Conservation (phyloP, 352 stramenopile genomes). For the Poterioochromonas sp. region DNA sequence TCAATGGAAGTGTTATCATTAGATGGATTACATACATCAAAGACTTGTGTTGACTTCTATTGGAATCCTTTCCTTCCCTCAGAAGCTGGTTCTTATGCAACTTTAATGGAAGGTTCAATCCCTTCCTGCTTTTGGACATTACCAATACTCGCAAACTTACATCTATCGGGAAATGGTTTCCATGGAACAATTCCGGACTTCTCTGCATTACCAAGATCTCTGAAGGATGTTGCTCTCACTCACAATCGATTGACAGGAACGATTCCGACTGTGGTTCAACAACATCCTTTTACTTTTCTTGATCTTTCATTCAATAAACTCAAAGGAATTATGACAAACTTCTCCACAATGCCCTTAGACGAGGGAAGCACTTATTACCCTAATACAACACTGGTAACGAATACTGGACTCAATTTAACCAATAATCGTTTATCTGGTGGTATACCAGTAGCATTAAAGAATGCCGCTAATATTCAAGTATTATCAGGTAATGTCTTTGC, state of each 20-base stretch:
- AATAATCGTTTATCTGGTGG: constrained; percentile 19
- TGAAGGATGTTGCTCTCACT: not conserved
- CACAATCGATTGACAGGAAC: constrained; percentile 15
- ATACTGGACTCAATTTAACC: not conserved
- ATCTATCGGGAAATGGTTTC: constrained; percentile 16
- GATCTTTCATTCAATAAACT: constrained; percentile 24
- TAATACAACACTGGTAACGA: not conserved
- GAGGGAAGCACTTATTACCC: not conserved
- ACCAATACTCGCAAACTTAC: not conserved
- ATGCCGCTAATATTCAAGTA: not conserved
- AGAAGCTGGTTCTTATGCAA: not conserved
- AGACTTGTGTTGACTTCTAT: not conserved
- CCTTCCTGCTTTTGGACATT: constrained; percentile 10
- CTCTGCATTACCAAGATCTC: not conserved
- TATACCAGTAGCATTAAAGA: not conserved
- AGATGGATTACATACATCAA: not conserved
- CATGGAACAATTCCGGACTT: not conserved
- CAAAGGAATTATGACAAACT: not conserved
- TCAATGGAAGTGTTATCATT: not conserved
- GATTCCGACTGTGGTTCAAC: not conserved
- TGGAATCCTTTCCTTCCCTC: not conserved
- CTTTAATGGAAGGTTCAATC: not conserved
- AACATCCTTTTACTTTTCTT: not conserved
- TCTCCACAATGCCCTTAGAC: not conserved
- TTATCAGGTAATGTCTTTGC: constrained; percentile 9